Evolutionary conservation across 2,329 filamentous ascomycete genomes (phyloP).

Genomic region (Diplodia intermedia): DNA sequence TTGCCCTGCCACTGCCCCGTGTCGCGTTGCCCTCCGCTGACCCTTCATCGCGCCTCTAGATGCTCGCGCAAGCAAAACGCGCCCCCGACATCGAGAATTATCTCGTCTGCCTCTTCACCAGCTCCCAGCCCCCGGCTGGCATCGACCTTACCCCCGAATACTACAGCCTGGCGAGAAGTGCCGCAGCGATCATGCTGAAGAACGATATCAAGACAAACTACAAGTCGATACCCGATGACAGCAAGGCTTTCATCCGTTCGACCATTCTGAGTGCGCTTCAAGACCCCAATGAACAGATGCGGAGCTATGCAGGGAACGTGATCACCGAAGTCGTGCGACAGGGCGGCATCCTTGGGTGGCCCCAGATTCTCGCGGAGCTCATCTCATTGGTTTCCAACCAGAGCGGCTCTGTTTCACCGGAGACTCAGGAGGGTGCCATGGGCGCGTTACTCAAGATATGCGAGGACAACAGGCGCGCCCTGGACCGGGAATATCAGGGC

Average conservation of each 20-base stretch:
- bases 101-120: conserved; percentile 87
- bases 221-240: conserved; percentile 75
- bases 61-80: conserved; percentile 86
- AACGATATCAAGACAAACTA: conserved; percentile 83
- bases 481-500: conserved; percentile 87
- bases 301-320: conserved; percentile 88
- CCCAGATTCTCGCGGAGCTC: conserved; percentile 84
- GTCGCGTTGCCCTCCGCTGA: conserved; percentile 18
- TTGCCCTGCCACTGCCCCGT: conserved; percentile 22
- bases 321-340: conserved; percentile 89
- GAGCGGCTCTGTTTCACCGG: conserved; percentile 68
- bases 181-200: conserved; percentile 93
- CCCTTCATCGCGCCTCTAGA: conserved; percentile 62
- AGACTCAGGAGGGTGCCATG: conserved; percentile 92
- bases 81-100: conserved; percentile 98
- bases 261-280: conserved; percentile 80
- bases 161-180: conserved; percentile 80
- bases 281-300: conserved; percentile 81
- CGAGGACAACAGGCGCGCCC: conserved; percentile 87
- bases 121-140: conserved; percentile 65
- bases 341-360: conserved; percentile 88
- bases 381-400: conserved; percentile 78
- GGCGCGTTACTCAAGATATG: conserved; percentile 92
- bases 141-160: conserved; percentile 66
- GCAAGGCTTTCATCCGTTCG: conserved; percentile 78